Evolutionary conservation across 805 yeast genomes (phyloP).

Genomic region (Yamadazyma nakazawae): DNA sequence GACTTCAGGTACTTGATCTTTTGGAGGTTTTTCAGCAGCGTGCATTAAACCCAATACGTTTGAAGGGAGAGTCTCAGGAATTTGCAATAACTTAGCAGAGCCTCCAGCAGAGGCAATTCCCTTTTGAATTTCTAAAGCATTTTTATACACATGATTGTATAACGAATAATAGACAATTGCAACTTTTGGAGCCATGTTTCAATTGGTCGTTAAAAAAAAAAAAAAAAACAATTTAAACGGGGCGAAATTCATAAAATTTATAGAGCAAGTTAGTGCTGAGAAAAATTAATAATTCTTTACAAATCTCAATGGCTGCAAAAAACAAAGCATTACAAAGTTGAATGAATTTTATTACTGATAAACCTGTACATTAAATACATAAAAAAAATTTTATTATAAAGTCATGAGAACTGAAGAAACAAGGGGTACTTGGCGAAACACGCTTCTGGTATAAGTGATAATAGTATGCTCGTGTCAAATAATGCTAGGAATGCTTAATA

Average conservation of each 20-base stretch:
- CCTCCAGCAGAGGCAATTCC: constrained; percentile 72
- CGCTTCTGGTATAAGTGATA: constrained; percentile 3
- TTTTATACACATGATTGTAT: constrained; percentile 68
- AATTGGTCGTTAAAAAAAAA: not conserved
- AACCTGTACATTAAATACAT: constrained; percentile 7
- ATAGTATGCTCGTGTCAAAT: not conserved
- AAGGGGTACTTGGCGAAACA: constrained; percentile 6
- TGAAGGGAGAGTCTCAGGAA: constrained; percentile 67
- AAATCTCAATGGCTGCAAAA: too few relatives aligned
- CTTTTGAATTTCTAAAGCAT: constrained; percentile 64
- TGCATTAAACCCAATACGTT: constrained; percentile 55
- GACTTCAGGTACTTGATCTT: constrained; percentile 54
- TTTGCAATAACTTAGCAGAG: constrained; percentile 67
- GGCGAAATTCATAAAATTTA: constrained; percentile 18
- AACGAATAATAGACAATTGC: constrained; percentile 60
- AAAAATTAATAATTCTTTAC: not conserved
- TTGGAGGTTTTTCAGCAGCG: constrained; percentile 58
- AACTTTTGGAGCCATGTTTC: constrained; percentile 46
- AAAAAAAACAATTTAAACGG: too few relatives aligned
- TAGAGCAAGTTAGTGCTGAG: not conserved
- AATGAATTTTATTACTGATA: not conserved
- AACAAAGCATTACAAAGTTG: not conserved
- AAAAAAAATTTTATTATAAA: not conserved
- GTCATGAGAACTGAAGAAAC: constrained; percentile 5
- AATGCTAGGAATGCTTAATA: constrained; percentile 14